These are phyloP conservation scores for Aspergillus fijiensis DNA, from an alignment of 2,329 filamentous ascomycete genomes.

Conservation along the genomic window DNA sequence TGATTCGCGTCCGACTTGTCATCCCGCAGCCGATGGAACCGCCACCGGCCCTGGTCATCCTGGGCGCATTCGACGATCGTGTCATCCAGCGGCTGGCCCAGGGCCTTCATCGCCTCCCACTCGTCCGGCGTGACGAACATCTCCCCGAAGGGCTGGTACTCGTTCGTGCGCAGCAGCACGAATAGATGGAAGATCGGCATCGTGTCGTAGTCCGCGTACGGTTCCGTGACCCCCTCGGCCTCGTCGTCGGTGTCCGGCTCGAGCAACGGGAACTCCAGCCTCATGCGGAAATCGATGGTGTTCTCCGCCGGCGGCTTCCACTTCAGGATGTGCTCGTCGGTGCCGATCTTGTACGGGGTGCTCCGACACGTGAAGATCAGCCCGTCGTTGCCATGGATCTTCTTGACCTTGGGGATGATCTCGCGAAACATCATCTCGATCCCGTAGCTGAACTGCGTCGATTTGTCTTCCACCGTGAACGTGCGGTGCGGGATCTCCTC, in stretches of 20 bases:
- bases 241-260: conserved; percentile 68
- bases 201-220: conserved; percentile 75
- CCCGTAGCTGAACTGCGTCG: conserved; percentile 84
- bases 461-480: conserved; percentile 83
- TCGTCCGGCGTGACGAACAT: conserved; percentile 72
- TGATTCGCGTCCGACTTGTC: conserved; percentile 94
- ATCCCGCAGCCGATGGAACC: conserved; percentile 84
- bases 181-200: conserved; percentile 72
- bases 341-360: conserved; percentile 83
- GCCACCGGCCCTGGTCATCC: conserved; percentile 74
- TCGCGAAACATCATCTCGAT: conserved; percentile 90
- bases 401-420: conserved; percentile 73
- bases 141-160: conserved; percentile 65
- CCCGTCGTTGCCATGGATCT: conserved; percentile 84
- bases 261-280: conserved; percentile 71
- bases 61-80: conserved; percentile 87
- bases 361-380: conserved; percentile 95
- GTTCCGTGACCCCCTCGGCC: conserved; percentile 62
- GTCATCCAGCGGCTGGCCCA: conserved; percentile 76
- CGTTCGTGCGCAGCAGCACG: conserved; percentile 63
- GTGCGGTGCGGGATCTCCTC: conserved; percentile 68
- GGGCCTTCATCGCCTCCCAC: conserved; percentile 77
- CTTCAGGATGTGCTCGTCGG: conserved; percentile 90
- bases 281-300: conserved; percentile 86
- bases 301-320: conserved; percentile 98